Percentiles rank a stretch among this genome's conserved stretches.
phyloP scores from a whole-genome alignment of 208 protist genomes.

The Trypanosoma melophagium region DNA sequence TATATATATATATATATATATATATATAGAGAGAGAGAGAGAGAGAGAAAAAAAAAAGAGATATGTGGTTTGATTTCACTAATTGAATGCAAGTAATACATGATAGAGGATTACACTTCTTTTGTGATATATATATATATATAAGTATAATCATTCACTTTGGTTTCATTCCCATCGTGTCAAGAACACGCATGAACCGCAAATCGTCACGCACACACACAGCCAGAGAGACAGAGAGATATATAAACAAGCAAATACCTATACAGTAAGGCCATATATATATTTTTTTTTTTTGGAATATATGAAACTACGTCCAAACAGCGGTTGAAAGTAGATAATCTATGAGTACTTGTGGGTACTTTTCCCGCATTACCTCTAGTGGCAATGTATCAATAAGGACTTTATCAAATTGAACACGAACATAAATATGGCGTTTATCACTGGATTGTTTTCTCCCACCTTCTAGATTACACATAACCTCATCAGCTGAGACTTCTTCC shows the following conservation, averaged over 20 bases:
- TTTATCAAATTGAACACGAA: conserved; percentile 71
- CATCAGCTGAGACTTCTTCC: background rate
- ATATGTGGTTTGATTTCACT: too few relatives aligned
- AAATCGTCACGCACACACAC: background rate
- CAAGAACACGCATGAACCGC: too few relatives aligned
- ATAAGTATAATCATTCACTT: too few relatives aligned
- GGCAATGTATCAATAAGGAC: conserved; percentile 58
- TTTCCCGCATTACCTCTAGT: conserved; percentile 69
- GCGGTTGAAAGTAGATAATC: conserved; percentile 71
- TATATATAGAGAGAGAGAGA: too few relatives aligned
- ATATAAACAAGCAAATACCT: too few relatives aligned
- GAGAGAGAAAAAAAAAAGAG: too few relatives aligned
- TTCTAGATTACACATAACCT: background rate
- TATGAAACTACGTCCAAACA: conserved; percentile 46
- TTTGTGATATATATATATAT: too few relatives aligned
- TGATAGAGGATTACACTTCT: too few relatives aligned
- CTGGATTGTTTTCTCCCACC: background rate
- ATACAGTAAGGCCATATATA: background rate
- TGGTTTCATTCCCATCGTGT: too few relatives aligned
- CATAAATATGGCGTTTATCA: conserved; percentile 51
- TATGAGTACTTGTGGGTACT: conserved; percentile 78
- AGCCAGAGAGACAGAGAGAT: conserved; percentile 4
- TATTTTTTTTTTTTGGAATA: background rate
- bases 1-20: too few relatives aligned
- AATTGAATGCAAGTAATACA: too few relatives aligned